A percentile compares a stretch with the other conserved stretches of the same genome.
phyloP scores from a whole-genome alignment of 495 filamentous ascomycete genomes.

The Thozetella sp. region DNA sequence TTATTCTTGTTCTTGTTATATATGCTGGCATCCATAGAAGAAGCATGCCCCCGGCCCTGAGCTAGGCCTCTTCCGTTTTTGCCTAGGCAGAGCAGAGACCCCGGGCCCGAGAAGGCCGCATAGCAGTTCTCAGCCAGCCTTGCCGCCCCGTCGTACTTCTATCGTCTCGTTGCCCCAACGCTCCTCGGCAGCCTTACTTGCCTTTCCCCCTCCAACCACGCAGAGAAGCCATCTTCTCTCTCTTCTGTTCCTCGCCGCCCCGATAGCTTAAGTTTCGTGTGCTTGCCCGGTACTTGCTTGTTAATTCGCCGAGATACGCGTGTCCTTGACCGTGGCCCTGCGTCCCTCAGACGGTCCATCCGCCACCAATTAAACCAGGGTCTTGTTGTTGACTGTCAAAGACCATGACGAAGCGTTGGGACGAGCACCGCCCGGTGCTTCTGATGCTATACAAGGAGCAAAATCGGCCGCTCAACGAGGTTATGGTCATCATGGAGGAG shows the following conservation, averaged over 20 bases:
- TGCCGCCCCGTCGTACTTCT: not conserved
- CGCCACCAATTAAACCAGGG: no score
- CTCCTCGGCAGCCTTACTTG: not conserved
- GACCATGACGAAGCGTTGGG: slow-evolving; percentile 48
- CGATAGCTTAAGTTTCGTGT: not conserved
- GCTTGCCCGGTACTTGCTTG: not conserved
- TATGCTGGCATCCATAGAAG: not conserved
- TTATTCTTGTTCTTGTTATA: not conserved
- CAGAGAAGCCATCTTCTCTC: not conserved
- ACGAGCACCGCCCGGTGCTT: slow-evolving; percentile 34
- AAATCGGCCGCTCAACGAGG: slow-evolving; percentile 39
- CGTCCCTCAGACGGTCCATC: no score
- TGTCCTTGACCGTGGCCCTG: not conserved
- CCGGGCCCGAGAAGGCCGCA: no score
- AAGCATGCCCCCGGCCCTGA: not conserved
- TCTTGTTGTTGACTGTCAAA: not conserved
- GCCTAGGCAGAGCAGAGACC: no score
- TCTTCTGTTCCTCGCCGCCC: not conserved
- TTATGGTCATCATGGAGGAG: slow-evolving; percentile 41
- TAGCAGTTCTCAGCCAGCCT: not conserved
- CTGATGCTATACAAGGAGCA: slow-evolving; percentile 36
- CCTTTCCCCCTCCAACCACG: not conserved
- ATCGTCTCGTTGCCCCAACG: not conserved
- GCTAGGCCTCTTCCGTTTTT: not conserved
- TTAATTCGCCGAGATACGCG: not conserved